Evolutionary conservation across 768 basidiomycete species (phyloP).

Genomic region (Pisolithus tinctorius): DNA sequence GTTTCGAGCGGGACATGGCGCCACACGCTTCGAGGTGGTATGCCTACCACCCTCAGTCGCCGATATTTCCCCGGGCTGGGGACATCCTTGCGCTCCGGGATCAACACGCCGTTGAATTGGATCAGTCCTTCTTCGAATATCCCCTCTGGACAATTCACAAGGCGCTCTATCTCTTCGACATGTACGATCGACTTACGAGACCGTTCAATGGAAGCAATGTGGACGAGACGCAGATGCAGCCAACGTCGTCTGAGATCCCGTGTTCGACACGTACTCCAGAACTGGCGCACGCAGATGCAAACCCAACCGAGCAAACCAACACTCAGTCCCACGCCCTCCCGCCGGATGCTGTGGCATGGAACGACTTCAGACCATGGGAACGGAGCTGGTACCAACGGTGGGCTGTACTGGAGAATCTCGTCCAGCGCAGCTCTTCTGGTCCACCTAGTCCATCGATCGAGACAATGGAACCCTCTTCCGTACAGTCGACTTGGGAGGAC

Average conservation of each 20-base stretch:
- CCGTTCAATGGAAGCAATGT: neutral
- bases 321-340: too few species aligned
- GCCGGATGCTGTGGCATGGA: neutral
- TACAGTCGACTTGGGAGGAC: neutral
- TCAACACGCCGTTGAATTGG: constrained; percentile 48
- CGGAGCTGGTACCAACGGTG: neutral
- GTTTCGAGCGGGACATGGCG: constrained; percentile 24
- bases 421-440: neutral
- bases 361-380: constrained; percentile 10
- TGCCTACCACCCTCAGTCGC: constrained; percentile 16
- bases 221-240: constrained; percentile 12
- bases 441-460: neutral
- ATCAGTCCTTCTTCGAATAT: constrained; percentile 50
- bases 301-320: too few species aligned
- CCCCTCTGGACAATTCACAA: constrained; percentile 64
- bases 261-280: too few species aligned
- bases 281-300: too few species aligned
- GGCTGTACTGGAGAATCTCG: neutral
- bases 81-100: constrained; percentile 55
- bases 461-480: neutral
- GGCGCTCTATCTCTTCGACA: constrained; percentile 55
- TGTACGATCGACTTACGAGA: constrained; percentile 31
- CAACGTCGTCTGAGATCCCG: neutral
- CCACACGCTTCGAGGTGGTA: constrained; percentile 2
- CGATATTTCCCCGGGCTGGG: constrained; percentile 53